Base-by-base conservation (phyloP, 129 eudicot genomes). In the Helianthus annuus region DNA sequence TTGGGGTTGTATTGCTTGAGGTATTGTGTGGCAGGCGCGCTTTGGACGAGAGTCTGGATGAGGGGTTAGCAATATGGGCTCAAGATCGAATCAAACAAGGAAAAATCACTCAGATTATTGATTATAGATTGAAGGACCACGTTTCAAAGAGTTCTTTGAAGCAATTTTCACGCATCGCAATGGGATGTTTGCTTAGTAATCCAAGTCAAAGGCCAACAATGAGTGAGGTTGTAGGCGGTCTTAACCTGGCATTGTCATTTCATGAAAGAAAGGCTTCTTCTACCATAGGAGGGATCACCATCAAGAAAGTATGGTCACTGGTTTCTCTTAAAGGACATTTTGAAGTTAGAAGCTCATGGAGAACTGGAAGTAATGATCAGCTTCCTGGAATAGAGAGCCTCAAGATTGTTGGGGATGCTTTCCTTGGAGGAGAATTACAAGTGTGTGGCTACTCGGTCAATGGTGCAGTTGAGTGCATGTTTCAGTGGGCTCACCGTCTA, bases 1-100 rank as follows among this genome's bases (percentile, higher is more conserved):
- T 67, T 48, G 22, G 72, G 58, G 72, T 67, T 2, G 72, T 68
- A 4, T 68, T 68, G 72, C 45, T 68, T 29, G 59, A 68, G 45
- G 45, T 68, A 24, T 13, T 68, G 44, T 68, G 59, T 68, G 45
- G 72, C 3, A 48, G 72, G n/a, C 60, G 59, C 4, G 40, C 71
- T 19, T 6, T 12, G 56, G 71, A 66, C 10, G 19, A 44, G 56
- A 65, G 70, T 66, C 56, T 66, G 51, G 56, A 66, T 11, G 56
- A 66, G 70, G 71, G 71, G 2, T 66, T 66, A 66, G 71, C 71
- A 44, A 9, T 66, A 66, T 66, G 70, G 57, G 71, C 56, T 45
- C 56, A 66, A 66, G 71, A 66, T 6, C 71, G 17, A 10, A 66
- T 66, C 39, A 66, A 66, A 46, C 56, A 66, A 46, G 71, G 71